Conservation (phyloP, 768 basidiomycete genomes). For the Phlebiopsis gigantea region DNA sequence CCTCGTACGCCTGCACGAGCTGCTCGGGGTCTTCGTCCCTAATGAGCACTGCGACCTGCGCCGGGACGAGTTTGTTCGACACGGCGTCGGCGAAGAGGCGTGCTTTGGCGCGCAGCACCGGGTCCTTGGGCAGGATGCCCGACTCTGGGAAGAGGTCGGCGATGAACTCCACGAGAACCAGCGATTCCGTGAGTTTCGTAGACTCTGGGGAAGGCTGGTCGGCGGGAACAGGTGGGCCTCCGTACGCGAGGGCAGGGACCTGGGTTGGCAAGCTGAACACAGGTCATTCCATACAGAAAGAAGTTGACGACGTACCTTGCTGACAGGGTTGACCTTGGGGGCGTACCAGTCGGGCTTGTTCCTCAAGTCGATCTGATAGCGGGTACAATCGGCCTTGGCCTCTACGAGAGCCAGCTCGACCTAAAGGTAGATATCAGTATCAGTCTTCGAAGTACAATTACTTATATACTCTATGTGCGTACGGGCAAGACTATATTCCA, state of each 20-base stretch:
- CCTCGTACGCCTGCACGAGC: conserved; percentile 17
- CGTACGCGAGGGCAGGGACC: background rate
- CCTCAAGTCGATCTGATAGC: conserved; percentile 52
- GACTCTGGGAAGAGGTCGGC: conserved; percentile 51
- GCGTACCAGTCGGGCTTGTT: conserved; percentile 72
- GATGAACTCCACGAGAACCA: conserved; percentile 60
- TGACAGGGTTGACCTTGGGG: conserved; percentile 56
- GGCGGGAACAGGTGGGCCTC: conserved; percentile 30
- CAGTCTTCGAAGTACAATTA: background rate
- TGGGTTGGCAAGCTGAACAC: background rate
- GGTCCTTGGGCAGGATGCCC: conserved; percentile 46
- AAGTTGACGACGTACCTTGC: conserved; percentile 40
- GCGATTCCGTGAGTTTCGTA: conserved; percentile 57
- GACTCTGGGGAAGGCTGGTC: conserved; percentile 56
- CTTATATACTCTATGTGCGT: conserved; percentile 44
- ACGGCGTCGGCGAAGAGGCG: conserved; percentile 61
- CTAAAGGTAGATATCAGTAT: conserved; percentile 23
- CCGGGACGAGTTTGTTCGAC: conserved; percentile 33
- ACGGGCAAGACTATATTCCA: conserved; percentile 48
- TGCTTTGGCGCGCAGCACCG: conserved; percentile 48
- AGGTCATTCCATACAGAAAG: background rate
- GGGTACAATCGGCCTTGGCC: conserved; percentile 36
- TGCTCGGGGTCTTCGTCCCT: background rate
- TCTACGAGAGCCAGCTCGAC: conserved; percentile 58
- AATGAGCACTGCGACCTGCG: background rate